Evolutionary conservation across 257 asterid species (phyloP), one percentile per base, ranked within the genome.

Genomic region (Nicotiana tabacum): DNA sequence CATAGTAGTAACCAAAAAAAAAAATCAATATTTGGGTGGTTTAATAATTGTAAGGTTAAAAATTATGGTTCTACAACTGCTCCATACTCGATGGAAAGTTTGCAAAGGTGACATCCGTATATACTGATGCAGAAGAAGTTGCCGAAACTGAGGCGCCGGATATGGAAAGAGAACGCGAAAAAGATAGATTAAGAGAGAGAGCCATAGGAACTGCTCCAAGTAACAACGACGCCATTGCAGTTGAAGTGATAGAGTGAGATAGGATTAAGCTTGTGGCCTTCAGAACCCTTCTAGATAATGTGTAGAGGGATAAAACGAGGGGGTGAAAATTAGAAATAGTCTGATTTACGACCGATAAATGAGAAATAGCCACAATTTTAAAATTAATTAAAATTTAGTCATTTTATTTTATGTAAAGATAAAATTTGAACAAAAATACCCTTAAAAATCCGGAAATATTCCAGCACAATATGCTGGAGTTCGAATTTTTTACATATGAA

Each of bases 181-280:
- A 86, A 48, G 92, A 87, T 12, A 94, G 87, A 33, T 90, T 81
- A 74, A 90, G 74, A 81, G 87, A 53, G 24, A 68, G 53, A 35
- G 87, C n/a, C 62, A 88, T 90, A 68, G 96, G 93, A 48, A 90
- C 88, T 67, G 93, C 90, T 61, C 95, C 96, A 56, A 88, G 80
- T 84, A 91, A 78, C 16, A 90, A 91, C 82, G 95, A 94, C 57
- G 97, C 97, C 98, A 94, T 92, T 57, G 78, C 13, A 27, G 43
- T 11, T 24, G 13, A 74, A 48, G 62, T 0, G 39, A 65, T 65
- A 1, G 3, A 7, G 18, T 13, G 17, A 7, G 62, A 74, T n/a
- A 57, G 46, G 24, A 81, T 48, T 37, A 15, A 67, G 27, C 30
- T 13, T 74, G 62, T 74, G 80, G 80, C 57, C 24, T 74, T 74